These are phyloP conservation scores for Plasmodium gallinaceum DNA, from an alignment of 169 alveolate species.

Conservation along the genomic window DNA sequence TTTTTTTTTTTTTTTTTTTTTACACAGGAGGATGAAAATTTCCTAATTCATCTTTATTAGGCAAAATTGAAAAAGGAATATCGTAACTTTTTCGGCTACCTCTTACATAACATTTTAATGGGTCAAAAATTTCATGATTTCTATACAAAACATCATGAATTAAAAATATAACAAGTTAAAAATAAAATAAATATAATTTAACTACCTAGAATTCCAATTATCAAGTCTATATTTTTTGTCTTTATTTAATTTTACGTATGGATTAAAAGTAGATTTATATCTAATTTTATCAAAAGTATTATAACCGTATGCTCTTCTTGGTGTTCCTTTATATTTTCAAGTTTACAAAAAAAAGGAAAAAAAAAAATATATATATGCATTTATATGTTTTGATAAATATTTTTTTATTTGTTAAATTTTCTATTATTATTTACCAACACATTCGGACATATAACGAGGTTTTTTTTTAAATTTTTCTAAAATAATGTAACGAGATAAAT, in stretches of 20 bases:
- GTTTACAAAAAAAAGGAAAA: neutral
- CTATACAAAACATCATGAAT: constrained; percentile 71
- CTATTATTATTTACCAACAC: constrained; percentile 76
- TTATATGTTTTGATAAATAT: neutral
- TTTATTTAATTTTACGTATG: constrained; percentile 87
- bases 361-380: neutral
- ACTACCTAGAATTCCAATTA: constrained; percentile 91
- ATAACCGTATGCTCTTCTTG: constrained; percentile 88
- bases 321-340: constrained; percentile 83
- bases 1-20: neutral
- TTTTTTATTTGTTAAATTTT: neutral
- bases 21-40: constrained; percentile 91
- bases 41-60: constrained; percentile 91
- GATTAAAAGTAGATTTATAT: constrained; percentile 89
- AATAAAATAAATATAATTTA: neutral
- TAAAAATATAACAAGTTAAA: constrained; percentile 4
- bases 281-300: constrained; percentile 88
- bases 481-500: constrained; percentile 87
- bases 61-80: constrained; percentile 87
- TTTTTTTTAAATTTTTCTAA: constrained; percentile 81
- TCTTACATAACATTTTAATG: constrained; percentile 85
- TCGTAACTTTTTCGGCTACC: constrained; percentile 89
- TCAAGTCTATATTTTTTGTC: constrained; percentile 89
- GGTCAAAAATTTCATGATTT: constrained; percentile 89
- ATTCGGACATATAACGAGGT: constrained; percentile 89